Conservation (phyloP, 202 grass and related monocot genomes). For the Carex arenaria region DNA sequence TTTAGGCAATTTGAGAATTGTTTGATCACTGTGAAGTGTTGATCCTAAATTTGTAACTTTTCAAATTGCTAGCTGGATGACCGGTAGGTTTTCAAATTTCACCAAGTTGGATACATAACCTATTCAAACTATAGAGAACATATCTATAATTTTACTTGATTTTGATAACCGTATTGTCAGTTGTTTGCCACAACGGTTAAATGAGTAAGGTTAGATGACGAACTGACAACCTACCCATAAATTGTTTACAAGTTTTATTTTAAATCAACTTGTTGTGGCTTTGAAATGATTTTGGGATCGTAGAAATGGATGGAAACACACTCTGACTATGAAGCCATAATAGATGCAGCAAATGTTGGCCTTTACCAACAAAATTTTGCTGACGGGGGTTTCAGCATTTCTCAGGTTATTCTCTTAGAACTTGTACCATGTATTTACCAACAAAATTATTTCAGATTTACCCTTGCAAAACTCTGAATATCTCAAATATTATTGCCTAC, state of each 20-base stretch:
- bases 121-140: neutral
- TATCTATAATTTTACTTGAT: neutral
- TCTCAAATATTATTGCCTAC: neutral
- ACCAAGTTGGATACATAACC: neutral
- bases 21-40: neutral
- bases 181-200: neutral
- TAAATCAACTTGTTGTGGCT: neutral
- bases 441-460: neutral
- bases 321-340: constrained; percentile 52
- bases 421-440: neutral
- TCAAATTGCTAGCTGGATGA: neutral
- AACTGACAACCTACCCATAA: neutral
- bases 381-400: constrained; percentile 70
- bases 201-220: neutral
- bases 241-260: neutral
- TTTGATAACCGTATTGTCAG: neutral
- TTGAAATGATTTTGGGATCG: constrained; percentile 21
- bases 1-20: neutral
- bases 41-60: neutral
- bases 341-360: constrained; percentile 84
- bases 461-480: neutral
- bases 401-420: constrained; percentile 54
- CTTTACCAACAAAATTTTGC: constrained; percentile 97
- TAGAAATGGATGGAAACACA: constrained; percentile 74
- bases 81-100: neutral